These are phyloP conservation scores for Fusarium algeriense DNA, from an alignment of 2,329 filamentous ascomycete species.

Conservation along the genomic window DNA sequence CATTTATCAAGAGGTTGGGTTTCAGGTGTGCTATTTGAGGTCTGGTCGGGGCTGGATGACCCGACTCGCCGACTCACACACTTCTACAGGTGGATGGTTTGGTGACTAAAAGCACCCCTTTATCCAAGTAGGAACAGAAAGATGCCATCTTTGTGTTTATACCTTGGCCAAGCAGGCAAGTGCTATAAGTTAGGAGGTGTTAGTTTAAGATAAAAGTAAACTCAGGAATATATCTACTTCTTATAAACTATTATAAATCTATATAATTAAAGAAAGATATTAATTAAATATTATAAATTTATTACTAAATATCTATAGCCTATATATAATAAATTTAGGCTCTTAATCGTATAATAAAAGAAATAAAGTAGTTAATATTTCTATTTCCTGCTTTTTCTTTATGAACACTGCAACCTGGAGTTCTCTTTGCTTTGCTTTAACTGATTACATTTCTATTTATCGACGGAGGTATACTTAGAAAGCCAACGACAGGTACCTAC, in stretches of 20 bases:
- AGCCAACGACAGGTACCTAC: neutral
- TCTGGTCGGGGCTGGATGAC: slow-evolving; percentile 18
- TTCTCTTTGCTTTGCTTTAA: neutral
- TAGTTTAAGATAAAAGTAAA: neutral
- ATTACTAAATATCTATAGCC: neutral
- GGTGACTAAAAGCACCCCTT: too few species aligned
- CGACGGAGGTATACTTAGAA: too few species aligned
- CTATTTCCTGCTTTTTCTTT: neutral
- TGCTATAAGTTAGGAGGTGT: too few species aligned
- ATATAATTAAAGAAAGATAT: neutral
- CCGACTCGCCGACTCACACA: slow-evolving; percentile 24
- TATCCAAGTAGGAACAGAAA: too few species aligned
- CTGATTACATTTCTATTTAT: too few species aligned
- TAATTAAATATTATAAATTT: neutral
- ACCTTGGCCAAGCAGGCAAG: too few species aligned
- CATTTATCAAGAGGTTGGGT: slow-evolving; percentile 28
- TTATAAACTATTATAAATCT: too few species aligned
- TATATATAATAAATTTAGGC: neutral
- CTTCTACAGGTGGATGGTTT: neutral
- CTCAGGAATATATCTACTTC: too few species aligned
- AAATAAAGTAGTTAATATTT: too few species aligned
- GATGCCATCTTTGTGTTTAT: too few species aligned
- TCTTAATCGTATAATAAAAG: too few species aligned
- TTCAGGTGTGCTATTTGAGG: slow-evolving; percentile 26
- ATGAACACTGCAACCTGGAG: neutral